A percentile compares a stretch with the other conserved stretches of the same genome.
These are phyloP conservation scores for Phyllosticta paracitricarpa DNA, from an alignment of 2,329 filamentous ascomycete genomes.

Conservation along the genomic window DNA sequence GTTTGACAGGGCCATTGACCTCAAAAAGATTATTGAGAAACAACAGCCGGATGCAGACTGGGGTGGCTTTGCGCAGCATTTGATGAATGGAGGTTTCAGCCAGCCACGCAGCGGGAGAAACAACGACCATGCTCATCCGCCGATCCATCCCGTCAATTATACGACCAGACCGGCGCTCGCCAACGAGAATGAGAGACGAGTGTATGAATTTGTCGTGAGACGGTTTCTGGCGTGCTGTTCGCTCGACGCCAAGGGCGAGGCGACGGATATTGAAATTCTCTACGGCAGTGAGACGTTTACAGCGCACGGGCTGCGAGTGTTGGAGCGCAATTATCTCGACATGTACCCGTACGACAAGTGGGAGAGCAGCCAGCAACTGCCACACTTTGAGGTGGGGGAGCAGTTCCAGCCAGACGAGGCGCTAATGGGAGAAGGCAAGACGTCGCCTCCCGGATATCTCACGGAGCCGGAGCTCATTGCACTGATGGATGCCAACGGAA, in stretches of 20 bases:
- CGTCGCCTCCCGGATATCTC: constrained; percentile 70
- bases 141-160: constrained; percentile 91
- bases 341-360: constrained; percentile 96
- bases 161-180: constrained; percentile 52
- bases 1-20: constrained; percentile 82
- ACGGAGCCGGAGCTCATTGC: constrained; percentile 93
- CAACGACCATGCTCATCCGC: constrained; percentile 95
- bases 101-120: constrained; percentile 74
- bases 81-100: constrained; percentile 67
- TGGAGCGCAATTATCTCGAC: constrained; percentile 86
- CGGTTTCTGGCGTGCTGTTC: constrained; percentile 94
- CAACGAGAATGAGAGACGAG: constrained; percentile 57
- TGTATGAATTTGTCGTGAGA: constrained; percentile 88
- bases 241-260: constrained; percentile 79
- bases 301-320: constrained; percentile 71
- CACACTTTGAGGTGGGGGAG: constrained; percentile 69
- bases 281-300: constrained; percentile 79
- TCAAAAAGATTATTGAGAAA: constrained; percentile 70
- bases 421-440: constrained; percentile 84
- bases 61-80: constrained; percentile 68
- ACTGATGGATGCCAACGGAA: constrained; percentile 97
- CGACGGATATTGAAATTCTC: constrained; percentile 72
- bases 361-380: constrained; percentile 77
- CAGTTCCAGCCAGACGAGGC: constrained; percentile 80
- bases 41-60: constrained; percentile 68